Percentiles rank a stretch among this genome's conserved stretches.
Evolutionary conservation across 116 monocot genomes (phyloP).

Genomic region (Papilionanthe hybrid): DNA sequence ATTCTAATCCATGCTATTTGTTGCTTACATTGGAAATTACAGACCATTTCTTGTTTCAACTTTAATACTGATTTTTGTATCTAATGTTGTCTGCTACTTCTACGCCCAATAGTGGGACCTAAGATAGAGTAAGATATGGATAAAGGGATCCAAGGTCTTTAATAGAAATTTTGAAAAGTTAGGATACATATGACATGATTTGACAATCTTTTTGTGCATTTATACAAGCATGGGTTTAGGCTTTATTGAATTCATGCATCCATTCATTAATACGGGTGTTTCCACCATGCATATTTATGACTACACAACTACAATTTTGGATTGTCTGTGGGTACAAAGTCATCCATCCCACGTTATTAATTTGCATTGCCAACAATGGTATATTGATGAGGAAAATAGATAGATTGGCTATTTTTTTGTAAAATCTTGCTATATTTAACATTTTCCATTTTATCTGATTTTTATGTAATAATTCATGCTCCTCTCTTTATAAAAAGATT

Average conservation of each 20-base stretch:
- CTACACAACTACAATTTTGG: too few relatives aligned
- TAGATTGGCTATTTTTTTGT: too few relatives aligned
- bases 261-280: too few relatives aligned
- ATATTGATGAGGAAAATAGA: too few relatives aligned
- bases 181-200: not conserved
- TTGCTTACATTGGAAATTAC: not conserved
- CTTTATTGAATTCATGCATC: not conserved
- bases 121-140: not conserved
- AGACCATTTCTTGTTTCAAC: not conserved
- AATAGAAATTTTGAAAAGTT: not conserved
- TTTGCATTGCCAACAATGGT: not conserved
- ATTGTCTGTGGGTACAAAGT: not conserved
- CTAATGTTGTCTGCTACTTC: not conserved
- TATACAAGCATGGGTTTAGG: not conserved
- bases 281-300: too few relatives aligned
- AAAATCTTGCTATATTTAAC: too few relatives aligned
- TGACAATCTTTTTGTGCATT: not conserved
- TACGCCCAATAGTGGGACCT: not conserved
- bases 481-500: too few relatives aligned
- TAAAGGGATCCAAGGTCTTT: not conserved
- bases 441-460: too few relatives aligned
- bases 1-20: not conserved
- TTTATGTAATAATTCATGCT: too few relatives aligned
- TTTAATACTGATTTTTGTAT: not conserved
- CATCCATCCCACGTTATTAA: not conserved